Base-by-base conservation (phyloP, 345 rosid genomes). In the Populus euphratica region DNA sequence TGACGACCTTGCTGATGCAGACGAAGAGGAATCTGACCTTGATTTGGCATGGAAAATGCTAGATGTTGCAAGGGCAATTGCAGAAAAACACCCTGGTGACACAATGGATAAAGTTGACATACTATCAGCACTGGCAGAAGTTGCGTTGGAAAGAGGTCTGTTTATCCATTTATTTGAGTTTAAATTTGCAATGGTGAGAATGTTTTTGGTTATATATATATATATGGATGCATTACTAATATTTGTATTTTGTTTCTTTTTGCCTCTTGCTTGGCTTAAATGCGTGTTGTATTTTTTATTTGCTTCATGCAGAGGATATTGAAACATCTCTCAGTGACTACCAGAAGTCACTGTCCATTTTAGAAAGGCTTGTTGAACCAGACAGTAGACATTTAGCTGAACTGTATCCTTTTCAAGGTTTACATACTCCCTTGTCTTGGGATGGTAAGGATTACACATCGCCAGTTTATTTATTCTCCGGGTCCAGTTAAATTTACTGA, bases 41-140 rank as follows among this genome's bases (percentile, higher is more conserved):
- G 98, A 93, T 84, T 90, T 88, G 89, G 93, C 99, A 9, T 93
- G 97, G 98, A 93, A 96, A 85, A 89, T 93, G 94, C 88, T 96
- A 20, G 99, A 91, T 83, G 86, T 93, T 79, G 96, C 97, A 2
- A 91, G 99, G 84, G 95, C 92, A 77, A 91, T 96, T 74, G 81
- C 94, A 76, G 99, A 92, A 54, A 96, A 87, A 70, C 81, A 84
- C 23, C 69, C 86, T 0, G 89, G 77, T 52, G 97, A 92, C 38
- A 86, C 94, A 21, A 87, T 88, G 90, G 95, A 91, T 79, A 91
- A 90, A 82, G 99, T 96, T 73, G 95, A 93, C 80, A 87, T 93
- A 54, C 86, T 96, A 77, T 90, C 94, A 70, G 77, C 91, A 69
- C 81, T 93, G 79, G 98, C 94, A 11, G 98, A 96, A 82, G 90